Base-by-base conservation (phyloP, 2,329 filamentous ascomycete genomes). In the Nemania diffusa region DNA sequence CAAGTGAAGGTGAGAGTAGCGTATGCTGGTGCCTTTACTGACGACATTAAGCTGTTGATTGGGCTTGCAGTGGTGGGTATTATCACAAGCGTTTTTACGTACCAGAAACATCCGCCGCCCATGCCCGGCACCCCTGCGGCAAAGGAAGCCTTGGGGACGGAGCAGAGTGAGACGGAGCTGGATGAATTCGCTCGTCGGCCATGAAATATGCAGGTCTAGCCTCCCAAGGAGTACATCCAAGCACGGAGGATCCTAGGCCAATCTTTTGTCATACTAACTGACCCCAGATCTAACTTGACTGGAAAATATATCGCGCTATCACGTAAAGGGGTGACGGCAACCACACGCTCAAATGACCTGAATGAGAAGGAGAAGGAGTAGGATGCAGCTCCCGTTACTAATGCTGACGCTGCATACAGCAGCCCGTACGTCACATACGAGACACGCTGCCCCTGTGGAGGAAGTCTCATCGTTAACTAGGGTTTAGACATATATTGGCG, bases 21-120 rank as follows among this genome's bases (percentile, higher is more conserved):
- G 7, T 86, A 86, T 62, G 80, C 83, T 0, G 74, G 71, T 1
- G 83, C 84, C 1, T 86, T 86, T 71, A 78, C 78, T 1, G 78
- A 80, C 29, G 81, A 86, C 66, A 80, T 83, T 42, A 81, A 79
- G 61, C 75, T 85, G 53, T 82, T 86, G 80, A 79, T 83, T 52
- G 78, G 81, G 27, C 72, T 83, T 17, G 80, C 81, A 34, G 80
- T 78, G 4, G 76, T 77, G 51, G 84, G 84, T 73, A 75, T 85
- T 6, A 63, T 83, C 27, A 75, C 80, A 9, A 83, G 84, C 27
- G 66, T 83, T 2, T 80, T 83, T 59, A 81, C 82, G 0, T 78
- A 84, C 61, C 82, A 86, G 71, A 77, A 75, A 40, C 73, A 77
- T 4, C 84, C 84, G 0, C 73, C 76, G 29, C 67, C 73, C 8